A percentile compares a stretch with the other conserved stretches of the same genome.
Evolutionary conservation across 1,284 basidiomycete species (phyloP).

Genomic region (Boletus mariae): DNA sequence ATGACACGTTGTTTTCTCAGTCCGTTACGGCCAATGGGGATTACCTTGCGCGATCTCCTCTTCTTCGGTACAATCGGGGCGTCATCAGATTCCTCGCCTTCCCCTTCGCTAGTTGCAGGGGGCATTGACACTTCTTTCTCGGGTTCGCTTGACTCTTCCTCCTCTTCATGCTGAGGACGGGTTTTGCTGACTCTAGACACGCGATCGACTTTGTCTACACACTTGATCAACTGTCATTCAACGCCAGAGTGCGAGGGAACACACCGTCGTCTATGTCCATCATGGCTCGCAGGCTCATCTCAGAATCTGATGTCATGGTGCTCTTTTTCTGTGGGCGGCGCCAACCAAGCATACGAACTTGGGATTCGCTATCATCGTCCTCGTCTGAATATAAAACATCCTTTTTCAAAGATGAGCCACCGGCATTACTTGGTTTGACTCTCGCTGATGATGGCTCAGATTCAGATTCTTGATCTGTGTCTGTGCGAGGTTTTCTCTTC

Average conservation of each 20-base stretch:
- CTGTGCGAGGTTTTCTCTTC: constrained; percentile 50
- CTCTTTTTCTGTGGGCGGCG: constrained; percentile 21
- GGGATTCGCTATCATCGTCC: constrained; percentile 48
- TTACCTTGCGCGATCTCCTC: constrained; percentile 55
- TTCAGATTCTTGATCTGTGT: constrained; percentile 49
- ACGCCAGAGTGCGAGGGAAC: constrained; percentile 10
- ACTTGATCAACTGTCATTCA: background rate
- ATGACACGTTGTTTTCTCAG: constrained; percentile 65
- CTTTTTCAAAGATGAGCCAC: constrained; percentile 37
- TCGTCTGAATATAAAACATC: constrained; percentile 56
- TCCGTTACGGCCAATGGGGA: constrained; percentile 69
- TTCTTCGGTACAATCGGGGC: constrained; percentile 41
- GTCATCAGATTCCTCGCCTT: constrained; percentile 31
- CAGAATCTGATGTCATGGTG: constrained; percentile 28
- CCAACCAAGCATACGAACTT: constrained; percentile 15
- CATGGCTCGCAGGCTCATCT: constrained; percentile 52
- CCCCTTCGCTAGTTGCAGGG: constrained; percentile 27
- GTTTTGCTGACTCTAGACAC: constrained; percentile 29
- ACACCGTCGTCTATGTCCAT: constrained; percentile 76
- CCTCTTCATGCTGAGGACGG: constrained; percentile 15
- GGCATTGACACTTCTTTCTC: constrained; percentile 16
- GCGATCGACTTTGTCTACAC: constrained; percentile 46
- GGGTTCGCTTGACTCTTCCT: constrained; percentile 19
- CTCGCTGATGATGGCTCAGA: constrained; percentile 6
- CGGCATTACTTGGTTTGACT: constrained; percentile 16